Percentiles rank a stretch among this genome's conserved stretches.
Conservation (phyloP, 129 eudicot species). For the Flaveria linearis region DNA sequence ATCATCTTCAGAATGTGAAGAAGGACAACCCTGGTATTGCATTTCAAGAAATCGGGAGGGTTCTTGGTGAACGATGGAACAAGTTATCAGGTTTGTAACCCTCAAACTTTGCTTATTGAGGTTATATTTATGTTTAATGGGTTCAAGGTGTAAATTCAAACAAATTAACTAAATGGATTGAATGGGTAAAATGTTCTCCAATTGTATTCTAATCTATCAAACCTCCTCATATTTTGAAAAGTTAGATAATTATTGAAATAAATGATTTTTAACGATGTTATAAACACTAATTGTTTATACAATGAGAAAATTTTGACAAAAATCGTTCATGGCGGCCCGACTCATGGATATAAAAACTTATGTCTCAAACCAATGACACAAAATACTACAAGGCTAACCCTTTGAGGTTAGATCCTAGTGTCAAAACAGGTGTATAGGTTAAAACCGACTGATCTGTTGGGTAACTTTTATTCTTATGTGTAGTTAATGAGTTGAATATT, state of each 20-base stretch:
- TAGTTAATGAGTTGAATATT: too few relatives aligned
- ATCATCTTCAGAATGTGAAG: slow-evolving; percentile 54
- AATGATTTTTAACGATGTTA: background rate
- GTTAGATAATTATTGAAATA: background rate
- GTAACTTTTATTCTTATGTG: too few relatives aligned
- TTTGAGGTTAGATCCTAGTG: too few relatives aligned
- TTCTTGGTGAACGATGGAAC: slow-evolving; percentile 79
- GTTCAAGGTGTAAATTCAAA: background rate
- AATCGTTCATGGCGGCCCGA: background rate
- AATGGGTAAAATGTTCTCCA: background rate
- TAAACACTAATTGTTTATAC: background rate
- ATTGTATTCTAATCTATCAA: background rate
- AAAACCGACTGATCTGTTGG: too few relatives aligned
- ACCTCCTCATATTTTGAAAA: background rate
- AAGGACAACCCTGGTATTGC: slow-evolving; percentile 66
- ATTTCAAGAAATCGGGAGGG: slow-evolving; percentile 60
- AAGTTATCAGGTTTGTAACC: slow-evolving; percentile 58
- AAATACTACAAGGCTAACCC: too few relatives aligned
- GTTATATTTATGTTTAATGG: background rate
- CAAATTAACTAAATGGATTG: background rate
- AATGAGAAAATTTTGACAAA: background rate
- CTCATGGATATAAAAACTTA: background rate
- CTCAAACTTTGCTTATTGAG: background rate
- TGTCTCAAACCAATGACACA: background rate
- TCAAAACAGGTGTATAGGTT: too few relatives aligned